A percentile compares a stretch with the other conserved stretches of the same genome.
Conservation (phyloP, 2,329 filamentous ascomycete species). For the Ambrosiella cleistominuta region DNA sequence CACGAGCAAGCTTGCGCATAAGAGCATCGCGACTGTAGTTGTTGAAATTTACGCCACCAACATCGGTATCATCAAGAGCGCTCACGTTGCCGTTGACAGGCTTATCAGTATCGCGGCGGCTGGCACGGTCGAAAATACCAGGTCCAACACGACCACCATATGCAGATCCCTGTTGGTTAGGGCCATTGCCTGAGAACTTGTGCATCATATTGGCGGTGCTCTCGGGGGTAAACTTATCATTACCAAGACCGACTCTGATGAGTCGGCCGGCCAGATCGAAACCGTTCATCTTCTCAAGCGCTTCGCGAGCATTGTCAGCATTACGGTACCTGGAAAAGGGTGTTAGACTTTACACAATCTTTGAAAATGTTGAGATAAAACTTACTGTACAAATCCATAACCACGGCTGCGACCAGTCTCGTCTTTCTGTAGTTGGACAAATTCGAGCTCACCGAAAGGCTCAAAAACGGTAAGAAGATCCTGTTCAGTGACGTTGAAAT, state of each 20-base stretch:
- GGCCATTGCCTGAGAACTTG: slow-evolving; percentile 61
- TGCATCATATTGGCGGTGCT: slow-evolving; percentile 84
- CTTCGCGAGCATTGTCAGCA: slow-evolving; percentile 78
- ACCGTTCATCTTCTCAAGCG: slow-evolving; percentile 97
- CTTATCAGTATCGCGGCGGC: slow-evolving; percentile 83
- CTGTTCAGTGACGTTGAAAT: slow-evolving; percentile 96
- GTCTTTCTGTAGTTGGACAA: slow-evolving; percentile 94
- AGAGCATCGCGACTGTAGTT: slow-evolving; percentile 97
- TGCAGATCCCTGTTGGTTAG: slow-evolving; percentile 60
- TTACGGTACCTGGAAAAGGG: slow-evolving; percentile 54
- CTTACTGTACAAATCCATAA: slow-evolving; percentile 97
- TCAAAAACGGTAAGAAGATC: slow-evolving; percentile 94
- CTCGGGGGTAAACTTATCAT: slow-evolving; percentile 99
- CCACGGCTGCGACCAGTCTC: slow-evolving; percentile 79
- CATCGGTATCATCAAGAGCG: slow-evolving; percentile 91
- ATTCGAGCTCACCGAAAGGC: slow-evolving; percentile 93
- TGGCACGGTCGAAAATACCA: slow-evolving; percentile 54
- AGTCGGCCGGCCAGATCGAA: slow-evolving; percentile 95
- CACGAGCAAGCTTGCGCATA: slow-evolving; percentile 96
- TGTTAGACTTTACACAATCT: slow-evolving; percentile 20
- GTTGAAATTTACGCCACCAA: slow-evolving; percentile 97
- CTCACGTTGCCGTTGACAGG: slow-evolving; percentile 49
- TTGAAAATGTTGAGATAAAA: slow-evolving; percentile 16
- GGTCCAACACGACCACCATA: slow-evolving; percentile 78
- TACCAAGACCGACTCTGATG: slow-evolving; percentile 96